These are phyloP conservation scores for Aureobasidium sp. DNA, from an alignment of 2,329 filamentous ascomycete species.

Conservation along the genomic window DNA sequence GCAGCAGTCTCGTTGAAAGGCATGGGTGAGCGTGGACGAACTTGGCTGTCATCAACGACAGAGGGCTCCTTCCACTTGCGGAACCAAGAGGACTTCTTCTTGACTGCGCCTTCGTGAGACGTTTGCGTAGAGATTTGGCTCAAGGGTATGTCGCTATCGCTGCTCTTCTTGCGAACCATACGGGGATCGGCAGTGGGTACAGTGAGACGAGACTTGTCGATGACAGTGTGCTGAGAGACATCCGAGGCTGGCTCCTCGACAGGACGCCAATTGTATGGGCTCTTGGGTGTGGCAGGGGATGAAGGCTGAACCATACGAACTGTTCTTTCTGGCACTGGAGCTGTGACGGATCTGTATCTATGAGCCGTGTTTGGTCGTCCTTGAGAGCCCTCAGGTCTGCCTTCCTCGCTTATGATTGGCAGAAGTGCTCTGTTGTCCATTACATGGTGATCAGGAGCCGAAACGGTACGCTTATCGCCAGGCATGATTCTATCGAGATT, in stretches of 20 bases:
- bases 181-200: slow-evolving; percentile 14
- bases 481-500: slow-evolving; percentile 30
- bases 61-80: slow-evolving; percentile 16
- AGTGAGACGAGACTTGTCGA: slow-evolving; percentile 12
- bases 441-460: slow-evolving; percentile 34
- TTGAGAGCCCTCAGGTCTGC: slow-evolving; percentile 26
- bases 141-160: slow-evolving; percentile 18
- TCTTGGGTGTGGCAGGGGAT: slow-evolving; percentile 40
- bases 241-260: slow-evolving; percentile 15
- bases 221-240: slow-evolving; percentile 3
- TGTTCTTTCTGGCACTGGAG: slow-evolving; percentile 36
- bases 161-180: slow-evolving; percentile 15
- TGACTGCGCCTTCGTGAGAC: slow-evolving; percentile 18
- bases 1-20: slow-evolving; percentile 9
- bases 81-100: slow-evolving; percentile 43
- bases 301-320: slow-evolving; percentile 51
- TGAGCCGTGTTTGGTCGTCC: slow-evolving; percentile 22
- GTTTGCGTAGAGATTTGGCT: slow-evolving; percentile 16
- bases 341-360: slow-evolving; percentile 36
- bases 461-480: slow-evolving; percentile 35
- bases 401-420: slow-evolving; percentile 47
- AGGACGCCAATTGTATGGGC: slow-evolving; percentile 48
- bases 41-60: background rate
- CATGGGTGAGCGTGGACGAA: background rate
- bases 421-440: slow-evolving; percentile 30